Conservation (phyloP, 495 filamentous ascomycete species). For the Penicillium lividum region DNA sequence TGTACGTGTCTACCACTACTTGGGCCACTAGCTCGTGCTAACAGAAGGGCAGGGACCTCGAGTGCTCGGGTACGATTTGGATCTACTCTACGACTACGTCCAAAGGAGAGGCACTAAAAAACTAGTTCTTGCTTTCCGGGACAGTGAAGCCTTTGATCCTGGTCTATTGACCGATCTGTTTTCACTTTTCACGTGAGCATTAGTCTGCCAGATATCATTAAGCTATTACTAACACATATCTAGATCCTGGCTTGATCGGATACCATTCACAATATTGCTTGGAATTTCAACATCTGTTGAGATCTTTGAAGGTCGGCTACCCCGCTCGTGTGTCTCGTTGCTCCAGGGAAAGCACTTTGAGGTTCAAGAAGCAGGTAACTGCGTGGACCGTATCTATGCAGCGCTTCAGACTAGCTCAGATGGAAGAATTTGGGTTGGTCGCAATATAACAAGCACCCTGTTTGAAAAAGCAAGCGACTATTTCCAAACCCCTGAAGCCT, state of each 20-base stretch:
- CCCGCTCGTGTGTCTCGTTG: constrained; percentile 68
- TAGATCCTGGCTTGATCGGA: constrained; percentile 86
- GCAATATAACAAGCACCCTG: constrained; percentile 58
- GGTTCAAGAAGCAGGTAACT: constrained; percentile 71
- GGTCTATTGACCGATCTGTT: constrained; percentile 77
- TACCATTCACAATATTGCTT: constrained; percentile 84
- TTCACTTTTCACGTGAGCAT: constrained; percentile 65
- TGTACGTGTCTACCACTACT: constrained; percentile 37
- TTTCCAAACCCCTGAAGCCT: constrained; percentile 81
- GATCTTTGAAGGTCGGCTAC: constrained; percentile 79
- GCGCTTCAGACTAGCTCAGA: constrained; percentile 58
- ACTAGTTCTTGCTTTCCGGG: constrained; percentile 77
- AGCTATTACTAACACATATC: constrained; percentile 18
- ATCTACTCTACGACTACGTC: constrained; percentile 71
- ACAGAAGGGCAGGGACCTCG: constrained; percentile 55
- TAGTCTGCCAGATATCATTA: not conserved
- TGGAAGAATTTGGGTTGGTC: constrained; percentile 66
- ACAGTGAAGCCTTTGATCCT: constrained; percentile 90
- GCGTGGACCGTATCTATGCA: constrained; percentile 78
- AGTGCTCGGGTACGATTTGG: constrained; percentile 88
- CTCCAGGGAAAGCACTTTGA: constrained; percentile 82
- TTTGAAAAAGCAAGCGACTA: constrained; percentile 81
- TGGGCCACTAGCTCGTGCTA: constrained; percentile 11
- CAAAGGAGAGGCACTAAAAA: constrained; percentile 55
- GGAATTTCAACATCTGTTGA: constrained; percentile 90